A percentile compares a stretch with the other conserved stretches of the same genome.
phyloP scores from a whole-genome alignment of 257 asterid genomes.

The Capsicum pubescens region DNA sequence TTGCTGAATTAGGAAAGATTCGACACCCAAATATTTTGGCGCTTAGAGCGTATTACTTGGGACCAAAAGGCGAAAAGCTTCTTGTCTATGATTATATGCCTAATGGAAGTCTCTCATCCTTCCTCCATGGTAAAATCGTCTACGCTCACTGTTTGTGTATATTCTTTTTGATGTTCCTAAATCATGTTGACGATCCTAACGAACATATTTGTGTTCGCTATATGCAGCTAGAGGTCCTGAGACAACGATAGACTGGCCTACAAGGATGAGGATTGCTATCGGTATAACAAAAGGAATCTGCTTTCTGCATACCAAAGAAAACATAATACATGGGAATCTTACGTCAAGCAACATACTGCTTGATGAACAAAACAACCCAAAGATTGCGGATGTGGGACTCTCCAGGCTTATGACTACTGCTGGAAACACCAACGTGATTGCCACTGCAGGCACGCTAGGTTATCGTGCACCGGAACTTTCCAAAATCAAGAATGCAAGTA shows the following conservation, averaged over 20 bases:
- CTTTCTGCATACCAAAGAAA: conserved; percentile 66
- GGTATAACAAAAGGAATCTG: conserved; percentile 76
- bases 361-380: conserved; percentile 66
- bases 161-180: background rate
- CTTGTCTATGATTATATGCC: conserved; percentile 88
- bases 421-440: conserved; percentile 50
- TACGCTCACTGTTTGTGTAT: background rate
- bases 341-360: conserved; percentile 74
- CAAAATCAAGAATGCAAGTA: conserved; percentile 65
- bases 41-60: conserved; percentile 84
- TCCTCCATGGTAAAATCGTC: conserved; percentile 72
- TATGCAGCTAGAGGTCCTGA: conserved; percentile 56
- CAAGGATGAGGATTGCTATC: conserved; percentile 69
- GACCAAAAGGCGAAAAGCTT: conserved; percentile 99
- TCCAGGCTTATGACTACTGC: conserved; percentile 50
- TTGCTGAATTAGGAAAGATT: conserved; percentile 76
- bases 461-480: conserved; percentile 91
- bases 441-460: conserved; percentile 61
- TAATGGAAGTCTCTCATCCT: conserved; percentile 92
- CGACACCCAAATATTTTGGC: conserved; percentile 75
- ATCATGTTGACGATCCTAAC: conserved; percentile 8
- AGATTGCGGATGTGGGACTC: conserved; percentile 63
- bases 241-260: conserved; percentile 64
- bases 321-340: conserved; percentile 60
- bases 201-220: background rate